Evolutionary conservation across 768 basidiomycete species (phyloP).

Genomic region (Amanita pallidorosea): DNA sequence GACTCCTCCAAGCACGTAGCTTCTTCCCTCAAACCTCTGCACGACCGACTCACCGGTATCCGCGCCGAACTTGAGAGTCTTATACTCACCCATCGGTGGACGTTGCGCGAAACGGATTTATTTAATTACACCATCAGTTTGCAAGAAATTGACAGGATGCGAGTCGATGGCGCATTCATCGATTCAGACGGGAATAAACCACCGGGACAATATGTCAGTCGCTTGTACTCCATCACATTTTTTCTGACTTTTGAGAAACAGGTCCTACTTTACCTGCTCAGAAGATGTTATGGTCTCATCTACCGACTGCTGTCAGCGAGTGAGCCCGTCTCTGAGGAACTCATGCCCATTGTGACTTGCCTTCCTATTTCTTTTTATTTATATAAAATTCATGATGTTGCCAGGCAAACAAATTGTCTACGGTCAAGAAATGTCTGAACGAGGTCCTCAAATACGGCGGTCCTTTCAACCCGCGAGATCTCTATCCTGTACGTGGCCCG

Average conservation of each 20-base stretch:
- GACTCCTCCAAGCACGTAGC: slow-evolving; percentile 87
- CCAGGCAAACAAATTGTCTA: slow-evolving; percentile 92
- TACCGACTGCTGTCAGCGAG: slow-evolving; percentile 89
- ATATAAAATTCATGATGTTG: neutral
- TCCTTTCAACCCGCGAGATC: slow-evolving; percentile 81
- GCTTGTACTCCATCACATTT: neutral
- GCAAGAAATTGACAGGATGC: slow-evolving; percentile 95
- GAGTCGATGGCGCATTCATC: slow-evolving; percentile 94
- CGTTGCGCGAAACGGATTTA: slow-evolving; percentile 84
- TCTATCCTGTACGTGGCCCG: slow-evolving; percentile 69
- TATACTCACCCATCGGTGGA: slow-evolving; percentile 95
- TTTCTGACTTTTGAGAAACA: slow-evolving; percentile 17
- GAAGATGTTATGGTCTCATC: slow-evolving; percentile 94
- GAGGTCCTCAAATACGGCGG: slow-evolving; percentile 95
- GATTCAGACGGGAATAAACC: slow-evolving; percentile 89
- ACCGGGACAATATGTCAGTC: slow-evolving; percentile 85
- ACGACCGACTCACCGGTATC: slow-evolving; percentile 83
- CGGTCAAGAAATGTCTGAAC: slow-evolving; percentile 93
- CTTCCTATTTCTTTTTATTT: neutral
- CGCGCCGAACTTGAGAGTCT: slow-evolving; percentile 84
- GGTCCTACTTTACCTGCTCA: slow-evolving; percentile 87
- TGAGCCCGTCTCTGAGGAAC: slow-evolving; percentile 95
- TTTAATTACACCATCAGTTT: slow-evolving; percentile 90
- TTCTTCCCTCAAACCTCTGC: slow-evolving; percentile 80
- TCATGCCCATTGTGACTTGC: slow-evolving; percentile 79